Base-by-base conservation (phyloP, 2,329 filamentous ascomycete species). In the Rosellinia necatrix region DNA sequence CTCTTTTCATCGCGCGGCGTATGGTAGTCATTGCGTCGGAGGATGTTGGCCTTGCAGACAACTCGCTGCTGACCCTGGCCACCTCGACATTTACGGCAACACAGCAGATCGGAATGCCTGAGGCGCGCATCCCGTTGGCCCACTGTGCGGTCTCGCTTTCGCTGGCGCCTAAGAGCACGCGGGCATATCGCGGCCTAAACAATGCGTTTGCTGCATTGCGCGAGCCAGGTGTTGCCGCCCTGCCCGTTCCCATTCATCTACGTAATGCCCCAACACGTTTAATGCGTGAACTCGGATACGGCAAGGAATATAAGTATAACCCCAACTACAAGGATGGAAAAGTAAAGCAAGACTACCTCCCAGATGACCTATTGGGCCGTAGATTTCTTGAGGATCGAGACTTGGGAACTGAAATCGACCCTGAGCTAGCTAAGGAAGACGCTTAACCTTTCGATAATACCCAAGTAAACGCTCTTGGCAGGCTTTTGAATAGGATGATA, bases 11-110 rank as follows among this genome's bases (percentile, higher is more conserved):
- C 52, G 93, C 94, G 4, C 86, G 94, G 1, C 88, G 94, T 29
- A 90, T 99, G 80, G 88, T 99, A 6, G 92, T 97, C 10, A 92
- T 97, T 49, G 93, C 94, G 0, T 94, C 89, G 1, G 94, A 99
- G 72, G 94, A 99, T 68, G 85, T 97, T 34, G 94, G 93, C 0
- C 77, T 97, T 0, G 94, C 93, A 4, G 92, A 97, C 72, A 93
- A 90, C 72, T 83, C 81, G 7, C 83, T 97, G 72, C 81, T 99
- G 0, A 82, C 88, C 0, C 84, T 99, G 1, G 93, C 93, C 1
- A 96, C 91, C 0, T 87, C 91, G 0, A 84, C 92, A 2, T 96
- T 96, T 72, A 88, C 88, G 1, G 93, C 94, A 0, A 88, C 90
- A 1, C 91, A 97, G 74, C 93, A 94, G 72, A 90, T 99, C 49